Conservation (phyloP, 805 yeast species). For the Cyberlindnera samutprakarnensis region DNA sequence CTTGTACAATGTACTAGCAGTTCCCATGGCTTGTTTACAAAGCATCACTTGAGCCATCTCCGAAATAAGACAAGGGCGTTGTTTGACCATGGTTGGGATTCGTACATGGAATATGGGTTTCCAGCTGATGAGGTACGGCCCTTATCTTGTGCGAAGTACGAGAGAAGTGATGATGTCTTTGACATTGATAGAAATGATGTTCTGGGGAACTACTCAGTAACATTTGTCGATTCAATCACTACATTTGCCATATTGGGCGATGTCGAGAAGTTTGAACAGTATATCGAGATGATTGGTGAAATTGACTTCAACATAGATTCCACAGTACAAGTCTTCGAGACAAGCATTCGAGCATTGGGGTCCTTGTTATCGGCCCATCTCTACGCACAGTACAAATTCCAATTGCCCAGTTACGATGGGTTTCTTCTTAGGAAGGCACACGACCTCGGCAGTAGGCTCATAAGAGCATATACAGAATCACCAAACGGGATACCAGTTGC, state of each 20-base stretch:
- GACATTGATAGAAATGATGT: slow-evolving; percentile 72
- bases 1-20: too few relatives aligned
- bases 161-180: slow-evolving; percentile 48
- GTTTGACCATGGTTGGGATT: slow-evolving; percentile 69
- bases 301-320: slow-evolving; percentile 32
- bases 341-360: slow-evolving; percentile 76
- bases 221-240: slow-evolving; percentile 74
- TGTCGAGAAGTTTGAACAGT: slow-evolving; percentile 41
- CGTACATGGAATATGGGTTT: slow-evolving; percentile 61
- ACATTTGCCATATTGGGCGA: slow-evolving; percentile 70
- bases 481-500: slow-evolving; percentile 68
- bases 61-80: slow-evolving; percentile 43
- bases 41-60: slow-evolving; percentile 23
- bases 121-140: slow-evolving; percentile 84
- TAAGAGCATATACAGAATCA: slow-evolving; percentile 61
- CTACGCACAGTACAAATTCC: slow-evolving; percentile 38
- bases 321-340: slow-evolving; percentile 82
- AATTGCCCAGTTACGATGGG: slow-evolving; percentile 52
- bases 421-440: slow-evolving; percentile 62
- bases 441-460: slow-evolving; percentile 64
- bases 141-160: slow-evolving; percentile 57
- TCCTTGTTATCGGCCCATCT: slow-evolving; percentile 75
- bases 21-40: slow-evolving; percentile 18
- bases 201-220: slow-evolving; percentile 74
- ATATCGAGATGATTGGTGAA: slow-evolving; percentile 27